Evolutionary conservation across 192 early-diverging fungal species (phyloP), one percentile per base, ranked within the genome.

Genomic region (Diversispora epigaea): DNA sequence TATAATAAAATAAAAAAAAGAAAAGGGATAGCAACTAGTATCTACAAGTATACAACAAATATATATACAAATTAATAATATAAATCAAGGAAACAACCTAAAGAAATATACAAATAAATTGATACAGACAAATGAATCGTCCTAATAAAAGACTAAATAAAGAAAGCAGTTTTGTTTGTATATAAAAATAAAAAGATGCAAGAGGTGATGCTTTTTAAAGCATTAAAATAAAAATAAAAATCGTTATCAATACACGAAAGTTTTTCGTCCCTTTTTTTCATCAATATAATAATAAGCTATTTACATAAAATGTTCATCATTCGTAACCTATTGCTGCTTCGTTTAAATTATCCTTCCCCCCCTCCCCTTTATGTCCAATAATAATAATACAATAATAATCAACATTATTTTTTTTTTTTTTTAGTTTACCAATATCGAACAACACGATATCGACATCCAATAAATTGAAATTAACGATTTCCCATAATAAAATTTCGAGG

Each of bases 371-470:
- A 17, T 17, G 11, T 3, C 17, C 50, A 52, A 52, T 17, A 52
- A 17, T 52, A 17, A 17, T 52, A 17, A 11, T 52, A 52, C 50
- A 17, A 11, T 17, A 52, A 12, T 52, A 17, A 11, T 17, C 11
- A 52, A 17, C 50, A 52, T 11, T 17, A 52, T 17, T 11, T 52
- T 17, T 40, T 63, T 2, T 63, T n/a, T 25, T 52, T 52, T 4
- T 52, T 17, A 43, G 17, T 56, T 71, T 40, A 71, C 68, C 68
- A 71, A 41, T 71, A 71, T n/a, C 68, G 68, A 15, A 71, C 47
- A 43, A 71, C 68, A 6, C 68, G 68, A 56, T 71, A 71, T 39
- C 52, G 39, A 56, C 54, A 57, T n/a, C 68, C 68, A 52, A 52
- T 9, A 56, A 55, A 71, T n/a, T 71, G 68, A 56, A 71, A 71